Base-by-base conservation (phyloP, 768 basidiomycete species). In the Russula emetica region DNA sequence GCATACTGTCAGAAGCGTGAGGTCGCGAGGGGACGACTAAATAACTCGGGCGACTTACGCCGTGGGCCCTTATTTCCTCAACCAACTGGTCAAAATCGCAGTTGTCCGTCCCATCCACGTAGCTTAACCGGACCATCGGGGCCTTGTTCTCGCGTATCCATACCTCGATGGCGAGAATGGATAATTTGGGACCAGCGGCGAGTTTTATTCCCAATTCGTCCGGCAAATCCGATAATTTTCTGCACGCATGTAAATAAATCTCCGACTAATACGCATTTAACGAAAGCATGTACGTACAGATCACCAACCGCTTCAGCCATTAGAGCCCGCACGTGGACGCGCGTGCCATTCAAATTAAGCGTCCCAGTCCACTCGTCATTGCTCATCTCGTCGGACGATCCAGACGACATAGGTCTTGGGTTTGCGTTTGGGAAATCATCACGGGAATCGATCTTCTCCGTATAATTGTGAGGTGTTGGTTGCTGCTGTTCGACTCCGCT, bases 31-130 rank as follows among this genome's bases (percentile, higher is more conserved):
- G 18, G 3, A 28, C 13, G 3, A 45, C n/a, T 1, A 20, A 22
- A n/a, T 6, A n/a, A 10, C 20, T 44, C 44, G 44, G n/a, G n/a
- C n/a, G 38, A 44, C 66, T 14, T 49, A 67, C 66, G 44, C 59
- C 13, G 2, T 24, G 36, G 2, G 1, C 26, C 16, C 47, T 36
- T 42, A 66, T 49, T 26, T 36, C 26, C 7, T 36, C 10, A 1
- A 63, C 49, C 5, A 66, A 26, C 18, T 22, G 13, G n/a, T 22
- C 26, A 10, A 40, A 64, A 3, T 54, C 0, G 5, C 16, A 5
- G 2, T 22, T 8, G 18, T 26, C 52, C 30, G 20, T 24, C 22
- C 26, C 51, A 5, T 30, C 10, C 5, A 28, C 26, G 28, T 44
- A 20, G 10, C 26, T 28, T 20, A 62, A 22, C 14, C 26, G 52